phyloP scores from a whole-genome alignment of 2,329 filamentous ascomycete species.

The Trichophyton verrucosum region DNA sequence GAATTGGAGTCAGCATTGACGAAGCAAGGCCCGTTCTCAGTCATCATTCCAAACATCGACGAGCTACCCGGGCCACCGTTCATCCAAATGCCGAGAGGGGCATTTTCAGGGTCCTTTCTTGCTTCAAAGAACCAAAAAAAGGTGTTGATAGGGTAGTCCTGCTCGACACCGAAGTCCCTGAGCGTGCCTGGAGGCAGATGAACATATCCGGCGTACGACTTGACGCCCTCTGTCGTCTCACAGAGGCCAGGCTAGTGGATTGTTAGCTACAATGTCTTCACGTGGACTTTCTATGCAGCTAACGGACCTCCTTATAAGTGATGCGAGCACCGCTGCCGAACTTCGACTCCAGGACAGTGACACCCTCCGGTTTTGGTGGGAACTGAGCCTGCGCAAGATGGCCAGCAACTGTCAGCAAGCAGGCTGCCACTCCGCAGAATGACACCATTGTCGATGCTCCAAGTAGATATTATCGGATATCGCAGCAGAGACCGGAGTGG shows the following conservation, averaged over 20 bases:
- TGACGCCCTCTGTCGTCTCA: conserved; percentile 45
- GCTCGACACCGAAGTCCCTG: conserved; percentile 20
- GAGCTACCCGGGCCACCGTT: conserved; percentile 49
- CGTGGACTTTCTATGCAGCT: neutral
- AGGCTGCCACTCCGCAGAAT: neutral
- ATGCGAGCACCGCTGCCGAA: conserved; percentile 28
- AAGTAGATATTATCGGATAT: neutral
- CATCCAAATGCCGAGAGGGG: conserved; percentile 50
- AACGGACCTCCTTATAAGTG: conserved; percentile 33
- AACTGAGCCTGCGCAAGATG: conserved; percentile 16
- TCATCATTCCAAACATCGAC: conserved; percentile 46
- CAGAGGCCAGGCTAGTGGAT: conserved; percentile 31
- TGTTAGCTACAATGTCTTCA: too few relatives aligned
- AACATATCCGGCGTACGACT: conserved; percentile 49
- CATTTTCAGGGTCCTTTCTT: conserved; percentile 39
- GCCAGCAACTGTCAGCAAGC: conserved; percentile 6
- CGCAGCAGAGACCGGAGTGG: neutral
- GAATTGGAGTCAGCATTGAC: conserved; percentile 42
- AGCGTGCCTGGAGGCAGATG: conserved; percentile 39
- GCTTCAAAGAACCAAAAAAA: conserved; percentile 57
- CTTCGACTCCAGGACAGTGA: conserved; percentile 32
- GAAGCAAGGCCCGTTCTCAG: conserved; percentile 42
- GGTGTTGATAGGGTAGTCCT: conserved; percentile 48
- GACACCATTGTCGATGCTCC: neutral
- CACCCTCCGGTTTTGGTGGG: conserved; percentile 29